Conservation (phyloP, 345 rosid species). For the Lenwebbia sp. region DNA sequence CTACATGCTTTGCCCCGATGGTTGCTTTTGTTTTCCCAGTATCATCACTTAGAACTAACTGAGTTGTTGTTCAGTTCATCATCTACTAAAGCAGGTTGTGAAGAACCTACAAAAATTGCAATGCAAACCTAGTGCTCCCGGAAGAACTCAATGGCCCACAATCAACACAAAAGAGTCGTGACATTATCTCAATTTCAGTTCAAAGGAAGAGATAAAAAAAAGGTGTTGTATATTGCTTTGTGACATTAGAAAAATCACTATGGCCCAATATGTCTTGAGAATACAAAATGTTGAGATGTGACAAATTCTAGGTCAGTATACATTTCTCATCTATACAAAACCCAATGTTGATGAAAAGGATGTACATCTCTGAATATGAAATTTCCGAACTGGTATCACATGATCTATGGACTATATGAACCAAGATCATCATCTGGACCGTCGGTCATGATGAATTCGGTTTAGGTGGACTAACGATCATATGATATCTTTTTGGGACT, state of each 20-base stretch:
- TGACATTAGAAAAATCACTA: background rate
- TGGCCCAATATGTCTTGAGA: background rate
- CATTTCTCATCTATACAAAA: background rate
- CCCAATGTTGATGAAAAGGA: background rate
- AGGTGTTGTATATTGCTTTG: too few relatives aligned
- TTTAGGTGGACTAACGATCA: background rate
- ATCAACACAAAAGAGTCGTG: too few relatives aligned
- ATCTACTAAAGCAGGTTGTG: background rate
- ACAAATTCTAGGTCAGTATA: background rate
- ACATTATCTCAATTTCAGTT: too few relatives aligned
- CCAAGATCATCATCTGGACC: background rate
- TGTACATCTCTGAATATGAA: background rate
- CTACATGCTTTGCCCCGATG: background rate
- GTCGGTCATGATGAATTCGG: background rate
- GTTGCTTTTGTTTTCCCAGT: background rate
- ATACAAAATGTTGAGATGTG: accelerated
- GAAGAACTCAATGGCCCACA: background rate
- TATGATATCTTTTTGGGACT: background rate
- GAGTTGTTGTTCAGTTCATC: background rate
- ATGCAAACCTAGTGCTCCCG: background rate
- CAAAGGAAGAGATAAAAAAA: too few relatives aligned
- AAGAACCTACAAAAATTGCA: background rate
- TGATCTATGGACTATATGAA: background rate
- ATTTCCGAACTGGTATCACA: accelerated
- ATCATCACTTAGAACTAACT: background rate